Conservation (phyloP, 371 early-diverging fungal species). For the Rhizomucor miehei region DNA sequence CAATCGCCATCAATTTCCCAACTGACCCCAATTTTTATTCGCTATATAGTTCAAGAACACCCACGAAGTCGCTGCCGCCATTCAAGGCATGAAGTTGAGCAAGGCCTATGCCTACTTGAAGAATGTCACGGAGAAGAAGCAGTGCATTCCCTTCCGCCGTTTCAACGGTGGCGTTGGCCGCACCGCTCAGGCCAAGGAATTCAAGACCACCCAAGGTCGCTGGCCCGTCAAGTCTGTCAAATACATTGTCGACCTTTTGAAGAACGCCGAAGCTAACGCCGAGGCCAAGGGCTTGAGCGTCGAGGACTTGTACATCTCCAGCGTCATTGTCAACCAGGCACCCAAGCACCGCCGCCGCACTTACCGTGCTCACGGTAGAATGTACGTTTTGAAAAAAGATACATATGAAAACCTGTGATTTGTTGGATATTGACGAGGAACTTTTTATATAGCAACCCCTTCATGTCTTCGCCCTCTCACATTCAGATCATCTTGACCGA, state of each 20-base stretch:
- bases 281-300: constrained; percentile 91
- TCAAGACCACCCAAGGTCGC: constrained; percentile 90
- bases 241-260: constrained; percentile 88
- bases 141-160: constrained; percentile 96
- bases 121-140: constrained; percentile 94
- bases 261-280: constrained; percentile 97
- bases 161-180: constrained; percentile 97
- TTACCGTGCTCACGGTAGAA: constrained; percentile 98
- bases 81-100: constrained; percentile 91
- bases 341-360: constrained; percentile 98
- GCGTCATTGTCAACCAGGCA: constrained; percentile 98
- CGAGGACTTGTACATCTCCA: constrained; percentile 86
- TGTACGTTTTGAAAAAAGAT: constrained; percentile 8
- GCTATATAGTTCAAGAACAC: constrained; percentile 88
- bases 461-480: constrained; percentile 97
- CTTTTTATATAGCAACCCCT: constrained; percentile 58
- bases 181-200: constrained; percentile 95
- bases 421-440: neutral
- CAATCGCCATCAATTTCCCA: too few species aligned
- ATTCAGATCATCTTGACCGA: constrained; percentile 91
- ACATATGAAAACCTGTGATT: neutral
- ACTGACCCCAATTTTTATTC: neutral
- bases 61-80: constrained; percentile 94
- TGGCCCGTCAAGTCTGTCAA: constrained; percentile 98
- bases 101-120: constrained; percentile 95